Conservation (phyloP, 2,329 filamentous ascomycete genomes). For the Aureobasidium lini region DNA sequence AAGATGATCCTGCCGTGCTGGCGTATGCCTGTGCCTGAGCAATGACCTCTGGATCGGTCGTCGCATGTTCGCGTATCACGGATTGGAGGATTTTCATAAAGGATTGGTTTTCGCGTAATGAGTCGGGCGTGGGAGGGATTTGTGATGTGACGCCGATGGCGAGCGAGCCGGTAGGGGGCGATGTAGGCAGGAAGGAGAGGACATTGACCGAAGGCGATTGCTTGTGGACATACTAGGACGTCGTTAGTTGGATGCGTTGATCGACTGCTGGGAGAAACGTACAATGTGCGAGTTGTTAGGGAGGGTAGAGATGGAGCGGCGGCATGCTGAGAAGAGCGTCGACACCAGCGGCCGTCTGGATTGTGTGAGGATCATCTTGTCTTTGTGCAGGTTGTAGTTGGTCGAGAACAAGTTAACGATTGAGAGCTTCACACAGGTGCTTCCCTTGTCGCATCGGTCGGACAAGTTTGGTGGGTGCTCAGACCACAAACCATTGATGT, state of each 20-base stretch:
- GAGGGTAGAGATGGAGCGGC: slow-evolving; percentile 32
- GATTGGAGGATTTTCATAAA: slow-evolving; percentile 52
- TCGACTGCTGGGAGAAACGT: slow-evolving; percentile 10
- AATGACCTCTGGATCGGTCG: slow-evolving; percentile 48
- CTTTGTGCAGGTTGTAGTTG: neutral
- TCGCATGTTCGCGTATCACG: slow-evolving; percentile 47
- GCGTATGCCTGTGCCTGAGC: slow-evolving; percentile 54
- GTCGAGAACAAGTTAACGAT: too few species aligned
- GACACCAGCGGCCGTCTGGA: slow-evolving; percentile 1
- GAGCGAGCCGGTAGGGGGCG: slow-evolving; percentile 46
- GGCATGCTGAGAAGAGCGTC: neutral
- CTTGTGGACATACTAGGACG: slow-evolving; percentile 42
- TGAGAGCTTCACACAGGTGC: too few species aligned
- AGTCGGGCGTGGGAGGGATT: slow-evolving; percentile 50
- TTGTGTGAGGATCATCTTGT: slow-evolving; percentile 9
- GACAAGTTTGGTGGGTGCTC: too few species aligned
- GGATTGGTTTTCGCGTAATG: slow-evolving; percentile 48
- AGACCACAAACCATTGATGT: too few species aligned
- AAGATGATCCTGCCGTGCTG: slow-evolving; percentile 48
- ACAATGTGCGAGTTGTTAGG: slow-evolving; percentile 38
- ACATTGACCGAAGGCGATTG: slow-evolving; percentile 36
- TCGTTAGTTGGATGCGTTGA: neutral
- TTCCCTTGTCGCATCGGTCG: too few species aligned
- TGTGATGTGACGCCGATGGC: slow-evolving; percentile 48
- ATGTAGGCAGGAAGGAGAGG: slow-evolving; percentile 50